Conservation (phyloP, 1,284 basidiomycete species). For the Xerocomus nothofagi region DNA sequence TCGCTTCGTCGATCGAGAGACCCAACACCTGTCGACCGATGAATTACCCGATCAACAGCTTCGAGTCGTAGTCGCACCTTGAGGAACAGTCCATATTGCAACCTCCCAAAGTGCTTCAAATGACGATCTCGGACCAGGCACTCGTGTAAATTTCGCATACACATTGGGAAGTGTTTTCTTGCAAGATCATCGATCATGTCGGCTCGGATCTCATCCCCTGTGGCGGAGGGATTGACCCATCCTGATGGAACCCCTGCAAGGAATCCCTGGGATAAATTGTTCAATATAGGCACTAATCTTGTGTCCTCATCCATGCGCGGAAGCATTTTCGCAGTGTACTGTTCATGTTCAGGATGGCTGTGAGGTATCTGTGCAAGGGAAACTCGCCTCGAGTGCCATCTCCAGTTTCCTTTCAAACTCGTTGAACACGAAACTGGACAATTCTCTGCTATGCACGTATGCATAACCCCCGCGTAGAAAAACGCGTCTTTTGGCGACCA, state of each 20-base stretch:
- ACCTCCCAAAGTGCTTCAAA: slow-evolving; percentile 88
- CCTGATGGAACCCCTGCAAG: slow-evolving; percentile 87
- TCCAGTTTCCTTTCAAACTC: slow-evolving; percentile 83
- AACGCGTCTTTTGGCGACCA: slow-evolving; percentile 85
- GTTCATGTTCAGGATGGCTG: slow-evolving; percentile 5
- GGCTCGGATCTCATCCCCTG: slow-evolving; percentile 75
- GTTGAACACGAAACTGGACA: slow-evolving; percentile 87
- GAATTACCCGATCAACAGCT: neutral
- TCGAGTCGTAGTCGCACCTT: slow-evolving; percentile 61
- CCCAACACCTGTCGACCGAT: slow-evolving; percentile 72
- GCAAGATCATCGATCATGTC: slow-evolving; percentile 94
- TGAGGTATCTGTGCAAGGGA: neutral
- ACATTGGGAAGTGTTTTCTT: slow-evolving; percentile 89
- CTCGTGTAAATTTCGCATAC: slow-evolving; percentile 92
- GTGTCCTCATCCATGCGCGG: slow-evolving; percentile 97
- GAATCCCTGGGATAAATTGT: slow-evolving; percentile 94
- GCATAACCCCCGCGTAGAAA: slow-evolving; percentile 84
- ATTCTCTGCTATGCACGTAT: slow-evolving; percentile 82
- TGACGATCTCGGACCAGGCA: slow-evolving; percentile 79
- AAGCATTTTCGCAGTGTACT: slow-evolving; percentile 86
- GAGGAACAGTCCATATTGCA: slow-evolving; percentile 94
- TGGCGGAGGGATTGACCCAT: slow-evolving; percentile 59
- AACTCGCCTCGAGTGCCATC: slow-evolving; percentile 75
- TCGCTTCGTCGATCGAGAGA: slow-evolving; percentile 91
- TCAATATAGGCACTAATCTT: slow-evolving; percentile 86